Evolutionary conservation across 345 rosid species (phyloP), one percentile per base, ranked within the genome.

Genomic region (Excoecaria cochinchinensis): DNA sequence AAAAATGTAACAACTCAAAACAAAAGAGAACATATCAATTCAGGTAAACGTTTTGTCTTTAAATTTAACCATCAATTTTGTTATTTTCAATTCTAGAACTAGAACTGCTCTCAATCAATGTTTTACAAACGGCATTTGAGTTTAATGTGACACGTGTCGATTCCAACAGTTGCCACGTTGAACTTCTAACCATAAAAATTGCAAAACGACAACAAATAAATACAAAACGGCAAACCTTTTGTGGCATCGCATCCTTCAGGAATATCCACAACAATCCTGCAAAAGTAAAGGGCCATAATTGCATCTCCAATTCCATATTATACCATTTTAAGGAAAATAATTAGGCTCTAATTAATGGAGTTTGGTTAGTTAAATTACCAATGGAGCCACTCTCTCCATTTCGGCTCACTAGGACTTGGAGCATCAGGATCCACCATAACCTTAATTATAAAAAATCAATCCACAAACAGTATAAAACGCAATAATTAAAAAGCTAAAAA

Each of bases 241-340:
- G 84, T 70, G 6, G 76, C 78, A 52, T 82, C 86, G 2, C 68
- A 72, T 58, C 84, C 83, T 70, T 80, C 78, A 2, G 88, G 88
- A 51, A 85, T 76, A 78, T 85, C 86, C 7, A 80, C 83, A 74
- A 80, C 81, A 76, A 85, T 78, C 85, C 85, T 85, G 78, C 73
- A 70, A 71, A 2, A 58, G 0, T 0, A 44, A 21, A 62, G 6
- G 25, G 25, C 60, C 25, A 19, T 6, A 6, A 56, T 5, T 21
- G 2, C 19, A 6, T 56, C 19, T 5, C 60, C 10, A 39, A 63
- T 63, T 39, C 40, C 42, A 61, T 60, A 60, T 25, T 60, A 3
- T 59, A 60, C 10, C 48, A 6, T 44, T 31, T 31, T 31, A 31
- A 31, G 31, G 2, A 31, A 31, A 0, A 31, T 31, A 31, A 31